phyloP scores from a whole-genome alignment of 129 eudicot species.

The Flaveria brownii region DNA sequence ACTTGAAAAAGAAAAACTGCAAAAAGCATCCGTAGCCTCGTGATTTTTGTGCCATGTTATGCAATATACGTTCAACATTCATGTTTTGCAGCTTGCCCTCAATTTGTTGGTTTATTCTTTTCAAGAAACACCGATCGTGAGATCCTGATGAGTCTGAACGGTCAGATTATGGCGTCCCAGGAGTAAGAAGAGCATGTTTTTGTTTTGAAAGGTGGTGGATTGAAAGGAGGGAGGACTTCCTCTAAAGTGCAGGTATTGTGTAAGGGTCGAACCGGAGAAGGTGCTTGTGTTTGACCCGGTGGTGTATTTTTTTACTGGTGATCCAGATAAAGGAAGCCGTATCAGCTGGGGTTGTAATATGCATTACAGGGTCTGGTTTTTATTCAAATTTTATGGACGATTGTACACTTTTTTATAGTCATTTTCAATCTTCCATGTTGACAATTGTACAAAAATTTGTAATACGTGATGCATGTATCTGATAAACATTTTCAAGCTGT shows the following conservation, averaged over 20 bases:
- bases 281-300: slow-evolving; percentile 2
- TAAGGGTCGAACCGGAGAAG: slow-evolving; percentile 5
- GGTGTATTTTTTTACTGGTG: slow-evolving; percentile 4
- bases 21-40: slow-evolving; percentile 55
- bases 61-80: not conserved
- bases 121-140: slow-evolving; percentile 12
- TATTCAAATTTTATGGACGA: not conserved
- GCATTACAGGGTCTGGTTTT: not conserved
- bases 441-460: not conserved
- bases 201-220: slow-evolving; percentile 31
- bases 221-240: slow-evolving; percentile 25
- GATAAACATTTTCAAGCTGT: not conserved
- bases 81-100: slow-evolving; percentile 13
- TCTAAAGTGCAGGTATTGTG: not conserved
- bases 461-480: not conserved
- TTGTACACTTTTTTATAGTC: not conserved
- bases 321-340: not conserved
- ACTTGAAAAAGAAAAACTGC: slow-evolving; percentile 77
- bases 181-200: slow-evolving; percentile 26
- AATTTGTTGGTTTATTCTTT: slow-evolving; percentile 31
- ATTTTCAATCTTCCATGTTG: not conserved
- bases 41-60: slow-evolving; percentile 29
- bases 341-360: not conserved
- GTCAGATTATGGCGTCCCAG: slow-evolving; percentile 17
- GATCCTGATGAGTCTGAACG: slow-evolving; percentile 30